These are phyloP conservation scores for Zygosaccharomyces gambellarensis DNA, from an alignment of 805 yeast genomes.

Conservation along the genomic window DNA sequence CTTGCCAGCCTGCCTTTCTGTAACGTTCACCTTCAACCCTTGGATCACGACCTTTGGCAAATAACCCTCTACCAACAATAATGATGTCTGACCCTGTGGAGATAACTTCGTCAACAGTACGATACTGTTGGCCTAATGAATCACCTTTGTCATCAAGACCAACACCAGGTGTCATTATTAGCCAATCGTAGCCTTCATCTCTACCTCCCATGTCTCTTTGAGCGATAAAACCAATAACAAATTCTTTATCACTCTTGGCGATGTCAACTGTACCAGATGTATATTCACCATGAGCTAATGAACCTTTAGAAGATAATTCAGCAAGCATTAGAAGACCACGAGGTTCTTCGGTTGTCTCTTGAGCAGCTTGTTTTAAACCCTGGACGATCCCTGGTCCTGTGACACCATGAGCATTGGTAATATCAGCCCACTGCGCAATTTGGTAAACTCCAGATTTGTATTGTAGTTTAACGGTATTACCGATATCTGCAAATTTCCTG, in stretches of 20 bases:
- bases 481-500: slow-evolving; percentile 97
- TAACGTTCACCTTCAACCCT: slow-evolving; percentile 81
- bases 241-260: slow-evolving; percentile 79
- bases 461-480: slow-evolving; percentile 93
- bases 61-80: slow-evolving; percentile 97
- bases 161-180: slow-evolving; percentile 97
- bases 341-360: slow-evolving; percentile 63
- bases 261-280: slow-evolving; percentile 84
- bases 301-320: slow-evolving; percentile 89
- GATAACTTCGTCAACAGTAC: slow-evolving; percentile 84
- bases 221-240: slow-evolving; percentile 95
- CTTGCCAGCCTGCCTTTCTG: slow-evolving; percentile 91
- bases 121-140: slow-evolving; percentile 90
- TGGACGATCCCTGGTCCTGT: slow-evolving; percentile 91
- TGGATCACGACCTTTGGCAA: slow-evolving; percentile 93
- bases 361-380: slow-evolving; percentile 78
- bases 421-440: slow-evolving; percentile 93
- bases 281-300: slow-evolving; percentile 89
- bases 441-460: slow-evolving; percentile 85
- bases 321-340: slow-evolving; percentile 94
- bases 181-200: slow-evolving; percentile 88
- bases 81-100: slow-evolving; percentile 87
- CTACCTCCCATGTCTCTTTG: slow-evolving; percentile 81
- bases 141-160: slow-evolving; percentile 97
- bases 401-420: slow-evolving; percentile 96